Evolutionary conservation across 352 stramenopile genomes (phyloP), one percentile per base, ranked within the genome.

Genomic region (Elongisporangium prolatum): DNA sequence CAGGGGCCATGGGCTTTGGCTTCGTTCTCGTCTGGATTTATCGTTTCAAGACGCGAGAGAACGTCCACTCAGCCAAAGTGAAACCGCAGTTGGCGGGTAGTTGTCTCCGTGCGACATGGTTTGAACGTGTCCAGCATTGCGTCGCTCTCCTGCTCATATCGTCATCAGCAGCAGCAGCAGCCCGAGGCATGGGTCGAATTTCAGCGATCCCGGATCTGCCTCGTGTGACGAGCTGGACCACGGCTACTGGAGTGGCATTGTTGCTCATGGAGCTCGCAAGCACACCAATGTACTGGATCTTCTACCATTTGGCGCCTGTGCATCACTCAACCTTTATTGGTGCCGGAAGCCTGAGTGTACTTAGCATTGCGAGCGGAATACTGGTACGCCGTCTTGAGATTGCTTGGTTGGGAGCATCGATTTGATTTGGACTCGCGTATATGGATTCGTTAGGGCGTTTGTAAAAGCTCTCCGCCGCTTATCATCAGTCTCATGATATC

Each of bases 401-500:
- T 59, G 16, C 16, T 50, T 24, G 9, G 54, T 17, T 16, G 1
- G n/a, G n/a, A n/a, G n/a, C 5, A 44, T 25, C 13, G 21, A 37
- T 7, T 50, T 34, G 21, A 40, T 1, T 9, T 40, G 28, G 9
- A 13, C 28, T 13, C 9, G 4, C 3, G n/a, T n/a, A 28, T 21
- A 25, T 48, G 16, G 44, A 13, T 47, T 8, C 1, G 55, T 4
- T 49, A 89, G 79, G 70, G 75, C 50, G 40, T 78, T 7, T 74
- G 73, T 50, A 72, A 70, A 21, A 81, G 76, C 6, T 90, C 80
- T 4, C 77, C 83, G 8, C 59, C 74, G 5, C 60, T 74, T 22
- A 64, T 89, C 3, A 47, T 59, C n/a, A 88, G 76, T 50, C 69
- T 89, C 20, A 85, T 88, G 57, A 24, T 85, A 10, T 57, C 71